A percentile compares a stretch with the other conserved stretches of the same genome.
These are phyloP conservation scores for Acer saccharum DNA, from an alignment of 345 rosid species.

Conservation along the genomic window DNA sequence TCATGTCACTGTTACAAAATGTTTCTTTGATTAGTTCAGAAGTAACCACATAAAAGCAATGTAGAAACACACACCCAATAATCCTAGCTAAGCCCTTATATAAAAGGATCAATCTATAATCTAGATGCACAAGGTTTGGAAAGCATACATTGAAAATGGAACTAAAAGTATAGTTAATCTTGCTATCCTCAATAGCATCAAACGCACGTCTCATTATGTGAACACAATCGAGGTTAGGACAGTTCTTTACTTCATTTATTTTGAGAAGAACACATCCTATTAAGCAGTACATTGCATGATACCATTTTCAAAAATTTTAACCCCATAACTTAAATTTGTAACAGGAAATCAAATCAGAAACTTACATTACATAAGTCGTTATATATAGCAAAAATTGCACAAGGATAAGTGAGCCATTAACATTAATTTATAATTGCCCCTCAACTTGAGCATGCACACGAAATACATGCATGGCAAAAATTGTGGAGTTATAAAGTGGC, in stretches of 20 bases:
- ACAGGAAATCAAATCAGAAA: background rate
- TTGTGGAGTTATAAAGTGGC: background rate
- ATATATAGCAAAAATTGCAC: background rate
- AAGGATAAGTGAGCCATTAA: background rate
- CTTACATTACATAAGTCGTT: background rate
- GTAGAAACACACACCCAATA: background rate
- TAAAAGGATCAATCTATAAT: background rate
- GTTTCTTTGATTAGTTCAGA: background rate
- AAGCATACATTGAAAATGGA: background rate
- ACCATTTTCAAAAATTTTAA: background rate
- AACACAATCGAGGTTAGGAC: background rate
- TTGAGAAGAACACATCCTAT: background rate
- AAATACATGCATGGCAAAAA: background rate
- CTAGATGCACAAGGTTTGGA: background rate
- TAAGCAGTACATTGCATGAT: background rate
- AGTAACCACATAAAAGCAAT: background rate
- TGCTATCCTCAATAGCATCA: background rate
- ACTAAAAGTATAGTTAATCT: background rate
- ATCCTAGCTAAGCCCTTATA: background rate
- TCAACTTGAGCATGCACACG: background rate
- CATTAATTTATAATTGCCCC: background rate
- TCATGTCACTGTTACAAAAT: slow-evolving; percentile 71
- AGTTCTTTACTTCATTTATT: background rate
- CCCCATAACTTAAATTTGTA: background rate
- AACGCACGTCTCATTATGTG: background rate